Evolutionary conservation across 495 filamentous ascomycete genomes (phyloP).

Genomic region (Bombardia bombarda): DNA sequence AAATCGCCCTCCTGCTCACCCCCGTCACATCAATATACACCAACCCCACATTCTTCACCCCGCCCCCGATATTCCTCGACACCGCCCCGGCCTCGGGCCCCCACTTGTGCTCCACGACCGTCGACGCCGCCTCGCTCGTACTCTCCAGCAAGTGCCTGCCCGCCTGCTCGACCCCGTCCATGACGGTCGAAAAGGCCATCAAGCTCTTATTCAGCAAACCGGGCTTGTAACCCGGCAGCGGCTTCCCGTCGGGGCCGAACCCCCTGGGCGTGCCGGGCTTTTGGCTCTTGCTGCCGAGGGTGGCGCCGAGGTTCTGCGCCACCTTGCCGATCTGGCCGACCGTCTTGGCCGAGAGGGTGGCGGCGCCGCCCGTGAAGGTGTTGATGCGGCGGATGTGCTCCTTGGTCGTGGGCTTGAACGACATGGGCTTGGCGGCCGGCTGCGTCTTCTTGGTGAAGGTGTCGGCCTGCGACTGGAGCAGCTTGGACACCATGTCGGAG

Average conservation of each 20-base stretch:
- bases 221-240: conserved; percentile 65
- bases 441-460: conserved; percentile 71
- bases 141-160: conserved; percentile 66
- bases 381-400: conserved; percentile 78
- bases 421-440: conserved; percentile 69
- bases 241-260: conserved; percentile 54
- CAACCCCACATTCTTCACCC: conserved; percentile 88
- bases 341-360: conserved; percentile 73
- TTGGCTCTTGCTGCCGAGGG: conserved; percentile 54
- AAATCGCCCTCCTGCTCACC: conserved; percentile 76
- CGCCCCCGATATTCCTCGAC: conserved; percentile 64
- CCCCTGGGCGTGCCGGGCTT: conserved; percentile 44
- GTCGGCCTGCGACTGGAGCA: conserved; percentile 67
- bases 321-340: conserved; percentile 71
- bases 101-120: conserved; percentile 75
- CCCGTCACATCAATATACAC: conserved; percentile 98
- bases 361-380: conserved; percentile 66
- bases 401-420: conserved; percentile 81
- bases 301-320: conserved; percentile 83
- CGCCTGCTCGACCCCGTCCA: conserved; percentile 84
- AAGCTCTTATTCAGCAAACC: conserved; percentile 89
- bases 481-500: conserved; percentile 67
- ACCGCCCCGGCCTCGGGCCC: conserved; percentile 75
- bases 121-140: conserved; percentile 65
- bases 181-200: conserved; percentile 93